These are phyloP conservation scores for Plectosphaerella cucumerina DNA, from an alignment of 2,329 filamentous ascomycete species.

Conservation along the genomic window DNA sequence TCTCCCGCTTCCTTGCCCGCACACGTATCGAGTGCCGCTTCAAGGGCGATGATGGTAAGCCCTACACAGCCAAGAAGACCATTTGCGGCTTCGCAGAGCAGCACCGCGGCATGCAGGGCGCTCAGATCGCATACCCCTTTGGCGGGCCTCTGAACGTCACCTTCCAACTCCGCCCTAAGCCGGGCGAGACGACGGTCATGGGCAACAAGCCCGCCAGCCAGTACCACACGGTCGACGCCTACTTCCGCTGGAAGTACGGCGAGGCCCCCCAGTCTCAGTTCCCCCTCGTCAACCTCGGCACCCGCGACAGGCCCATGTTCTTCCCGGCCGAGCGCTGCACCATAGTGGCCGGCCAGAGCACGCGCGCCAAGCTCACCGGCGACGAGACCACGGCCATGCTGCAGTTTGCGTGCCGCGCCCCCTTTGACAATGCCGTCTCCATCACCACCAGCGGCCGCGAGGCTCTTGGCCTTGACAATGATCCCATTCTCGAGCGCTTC, in stretches of 20 bases:
- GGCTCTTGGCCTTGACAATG: slow-evolving; percentile 53
- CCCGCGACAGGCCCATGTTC: slow-evolving; percentile 51
- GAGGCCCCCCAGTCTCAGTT: slow-evolving; percentile 14
- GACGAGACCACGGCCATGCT: slow-evolving; percentile 68
- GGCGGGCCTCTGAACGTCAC: slow-evolving; percentile 21
- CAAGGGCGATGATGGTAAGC: slow-evolving; percentile 15
- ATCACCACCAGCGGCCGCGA: slow-evolving; percentile 55
- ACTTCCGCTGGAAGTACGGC: slow-evolving; percentile 38
- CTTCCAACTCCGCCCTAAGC: slow-evolving; percentile 22
- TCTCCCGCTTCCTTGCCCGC: slow-evolving; percentile 34
- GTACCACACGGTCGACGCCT: slow-evolving; percentile 34
- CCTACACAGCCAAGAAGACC: slow-evolving; percentile 14
- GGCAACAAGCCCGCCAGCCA: slow-evolving; percentile 10
- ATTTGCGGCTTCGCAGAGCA: slow-evolving; percentile 20
- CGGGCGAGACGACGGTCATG: slow-evolving; percentile 15
- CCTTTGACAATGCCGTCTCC: slow-evolving; percentile 61
- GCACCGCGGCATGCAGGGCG: neutral
- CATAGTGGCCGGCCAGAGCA: slow-evolving; percentile 61
- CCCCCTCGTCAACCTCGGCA: slow-evolving; percentile 66
- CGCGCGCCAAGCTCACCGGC: slow-evolving; percentile 53
- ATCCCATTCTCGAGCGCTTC: slow-evolving; percentile 41
- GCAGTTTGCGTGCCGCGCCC: slow-evolving; percentile 63
- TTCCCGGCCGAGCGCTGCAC: slow-evolving; percentile 63
- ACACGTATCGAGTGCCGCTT: slow-evolving; percentile 31
- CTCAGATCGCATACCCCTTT: slow-evolving; percentile 5